Conservation (phyloP, 2,329 filamentous ascomycete species). For the Capronia americana region DNA sequence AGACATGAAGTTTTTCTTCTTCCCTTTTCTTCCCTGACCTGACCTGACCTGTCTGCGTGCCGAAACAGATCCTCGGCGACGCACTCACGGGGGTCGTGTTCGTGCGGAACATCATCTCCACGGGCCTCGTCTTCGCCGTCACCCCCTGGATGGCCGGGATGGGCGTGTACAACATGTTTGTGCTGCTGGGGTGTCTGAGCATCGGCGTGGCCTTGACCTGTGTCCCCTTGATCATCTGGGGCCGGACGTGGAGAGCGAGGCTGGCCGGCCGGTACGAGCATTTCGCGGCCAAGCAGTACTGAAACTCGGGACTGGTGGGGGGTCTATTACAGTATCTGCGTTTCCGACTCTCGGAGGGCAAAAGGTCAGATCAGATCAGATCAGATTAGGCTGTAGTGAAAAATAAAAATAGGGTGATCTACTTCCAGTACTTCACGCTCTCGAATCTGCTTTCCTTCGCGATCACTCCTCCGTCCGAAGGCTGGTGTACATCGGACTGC, state of each 20-base stretch:
- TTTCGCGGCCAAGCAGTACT: conserved; percentile 45
- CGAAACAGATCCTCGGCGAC: conserved; percentile 54
- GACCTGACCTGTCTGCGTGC: neutral
- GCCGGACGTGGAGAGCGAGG: conserved; percentile 45
- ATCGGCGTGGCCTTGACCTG: conserved; percentile 43
- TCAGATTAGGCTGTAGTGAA: too few relatives aligned
- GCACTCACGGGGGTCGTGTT: conserved; percentile 55
- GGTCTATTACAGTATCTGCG: too few relatives aligned
- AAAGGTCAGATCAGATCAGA: too few relatives aligned
- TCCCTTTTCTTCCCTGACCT: conserved; percentile 19
- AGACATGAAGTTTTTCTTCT: too few relatives aligned
- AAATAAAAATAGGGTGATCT: too few relatives aligned
- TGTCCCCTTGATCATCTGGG: conserved; percentile 44
- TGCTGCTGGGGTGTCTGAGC: conserved; percentile 48
- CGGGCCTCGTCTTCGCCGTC: conserved; percentile 56
- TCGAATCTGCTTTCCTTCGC: too few relatives aligned
- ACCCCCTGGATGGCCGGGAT: conserved; percentile 50
- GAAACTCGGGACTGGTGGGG: neutral
- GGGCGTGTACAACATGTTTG: conserved; percentile 51
- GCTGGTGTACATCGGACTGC: too few relatives aligned
- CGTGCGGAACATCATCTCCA: conserved; percentile 53
- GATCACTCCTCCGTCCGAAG: too few relatives aligned
- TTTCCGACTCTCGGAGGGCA: too few relatives aligned
- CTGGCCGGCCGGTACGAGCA: conserved; percentile 45
- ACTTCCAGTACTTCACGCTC: too few relatives aligned